phyloP scores from a whole-genome alignment of 441 rosid species.

The Jatropha multifida region DNA sequence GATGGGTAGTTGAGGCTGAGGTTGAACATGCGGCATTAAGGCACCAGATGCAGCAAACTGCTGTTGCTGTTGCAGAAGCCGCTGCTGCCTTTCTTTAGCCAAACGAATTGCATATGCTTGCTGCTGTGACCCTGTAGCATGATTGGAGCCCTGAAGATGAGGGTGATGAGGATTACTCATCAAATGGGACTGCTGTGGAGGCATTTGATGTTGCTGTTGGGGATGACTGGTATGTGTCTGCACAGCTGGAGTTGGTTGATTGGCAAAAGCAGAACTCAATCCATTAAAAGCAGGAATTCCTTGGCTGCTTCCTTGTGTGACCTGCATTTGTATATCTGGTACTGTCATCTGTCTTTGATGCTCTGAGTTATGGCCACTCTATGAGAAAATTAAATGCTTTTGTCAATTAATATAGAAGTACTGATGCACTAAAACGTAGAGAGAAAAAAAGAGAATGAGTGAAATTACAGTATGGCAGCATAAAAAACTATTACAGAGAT shows the following conservation, averaged over 20 bases:
- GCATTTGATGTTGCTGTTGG: conserved; percentile 63
- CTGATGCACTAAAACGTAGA: not conserved
- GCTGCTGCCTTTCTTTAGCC: conserved; percentile 82
- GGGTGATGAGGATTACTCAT: conserved; percentile 59
- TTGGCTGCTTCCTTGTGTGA: conserved; percentile 65
- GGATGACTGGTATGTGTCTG: conserved; percentile 72
- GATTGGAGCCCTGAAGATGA: conserved; percentile 71
- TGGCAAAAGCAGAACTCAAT: conserved; percentile 64
- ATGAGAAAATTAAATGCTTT: conserved; percentile 19
- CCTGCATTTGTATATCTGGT: conserved; percentile 73
- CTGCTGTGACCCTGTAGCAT: conserved; percentile 60
- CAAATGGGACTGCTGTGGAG: conserved; percentile 68
- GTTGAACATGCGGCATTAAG: conserved; percentile 60
- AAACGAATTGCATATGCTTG: conserved; percentile 69
- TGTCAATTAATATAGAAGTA: conserved; percentile 8
- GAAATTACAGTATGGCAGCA: not conserved
- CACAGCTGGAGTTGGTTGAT: conserved; percentile 65
- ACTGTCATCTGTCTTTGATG: conserved; percentile 64
- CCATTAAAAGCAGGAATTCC: conserved; percentile 72
- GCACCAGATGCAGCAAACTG: conserved; percentile 63
- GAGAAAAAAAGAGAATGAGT: not conserved
- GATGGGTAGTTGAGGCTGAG: conserved; percentile 64
- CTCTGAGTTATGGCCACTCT: conserved; percentile 58
- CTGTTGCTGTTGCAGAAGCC: conserved; percentile 71
- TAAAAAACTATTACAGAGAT: not conserved